A percentile compares a stretch with the other conserved stretches of the same genome.
Conservation (phyloP, 768 basidiomycete species). For the Strobilomyces dryophilus region DNA sequence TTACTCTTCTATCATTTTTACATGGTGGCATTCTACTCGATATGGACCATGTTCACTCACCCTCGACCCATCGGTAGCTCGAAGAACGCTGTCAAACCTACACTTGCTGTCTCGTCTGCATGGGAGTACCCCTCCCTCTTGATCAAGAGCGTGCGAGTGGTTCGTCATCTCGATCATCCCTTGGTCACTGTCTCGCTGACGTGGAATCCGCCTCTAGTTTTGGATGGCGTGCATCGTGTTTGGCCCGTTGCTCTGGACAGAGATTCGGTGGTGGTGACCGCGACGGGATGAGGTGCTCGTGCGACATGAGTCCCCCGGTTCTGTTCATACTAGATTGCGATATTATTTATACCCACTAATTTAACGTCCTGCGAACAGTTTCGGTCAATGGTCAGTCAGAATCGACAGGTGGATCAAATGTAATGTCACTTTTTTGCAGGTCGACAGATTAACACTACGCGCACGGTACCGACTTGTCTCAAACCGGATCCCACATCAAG, state of each 20-base stretch:
- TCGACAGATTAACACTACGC: too few species aligned
- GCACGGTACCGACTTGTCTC: too few species aligned
- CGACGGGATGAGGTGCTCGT: not conserved
- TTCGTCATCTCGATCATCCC: slow-evolving; percentile 38
- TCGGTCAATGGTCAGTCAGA: too few species aligned
- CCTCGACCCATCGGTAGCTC: slow-evolving; percentile 30
- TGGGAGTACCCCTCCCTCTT: slow-evolving; percentile 67
- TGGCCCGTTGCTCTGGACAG: slow-evolving; percentile 82
- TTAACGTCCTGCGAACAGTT: too few species aligned
- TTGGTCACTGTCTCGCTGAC: not conserved
- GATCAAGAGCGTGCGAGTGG: slow-evolving; percentile 62
- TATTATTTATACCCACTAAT: too few species aligned
- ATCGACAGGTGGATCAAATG: too few species aligned
- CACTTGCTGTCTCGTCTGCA: slow-evolving; percentile 40
- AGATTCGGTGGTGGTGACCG: slow-evolving; percentile 67
- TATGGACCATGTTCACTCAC: slow-evolving; percentile 83
- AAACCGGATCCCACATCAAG: slow-evolving; percentile 50
- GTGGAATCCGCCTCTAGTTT: slow-evolving; percentile 48
- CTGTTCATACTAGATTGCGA: too few species aligned
- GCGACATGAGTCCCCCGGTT: not conserved
- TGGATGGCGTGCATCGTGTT: slow-evolving; percentile 92
- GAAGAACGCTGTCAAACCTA: slow-evolving; percentile 32
- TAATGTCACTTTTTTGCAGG: too few species aligned
- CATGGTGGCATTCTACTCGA: slow-evolving; percentile 89
- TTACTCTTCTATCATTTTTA: slow-evolving; percentile 92